phyloP scores from a whole-genome alignment of 2,329 filamentous ascomycete genomes.

The Arthrobotrys iridis region DNA sequence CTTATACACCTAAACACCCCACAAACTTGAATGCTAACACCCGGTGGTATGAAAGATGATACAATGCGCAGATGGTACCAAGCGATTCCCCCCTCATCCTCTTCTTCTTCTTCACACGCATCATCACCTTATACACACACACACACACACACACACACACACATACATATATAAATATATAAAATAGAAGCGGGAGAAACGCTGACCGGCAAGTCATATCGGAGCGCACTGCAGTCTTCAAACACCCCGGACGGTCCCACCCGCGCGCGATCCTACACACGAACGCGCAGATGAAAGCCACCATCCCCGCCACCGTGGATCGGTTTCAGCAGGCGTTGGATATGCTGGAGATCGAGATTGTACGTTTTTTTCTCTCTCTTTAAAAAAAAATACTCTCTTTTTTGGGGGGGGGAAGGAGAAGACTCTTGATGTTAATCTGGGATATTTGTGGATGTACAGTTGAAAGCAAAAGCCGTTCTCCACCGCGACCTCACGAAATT shows the following conservation, averaged over 20 bases:
- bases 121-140: no score
- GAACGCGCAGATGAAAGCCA: constrained; percentile 55
- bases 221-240: constrained; percentile 55
- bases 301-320: constrained; percentile 56
- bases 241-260: constrained; percentile 55
- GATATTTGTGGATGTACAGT: constrained; percentile 22
- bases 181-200: background rate
- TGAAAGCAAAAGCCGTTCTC: constrained; percentile 57
- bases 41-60: constrained; percentile 51
- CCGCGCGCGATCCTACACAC: constrained; percentile 57
- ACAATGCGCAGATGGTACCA: constrained; percentile 53
- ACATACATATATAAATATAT: background rate
- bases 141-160: no score
- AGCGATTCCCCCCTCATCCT: background rate
- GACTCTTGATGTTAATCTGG: background rate
- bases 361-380: constrained; percentile 2
- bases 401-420: background rate
- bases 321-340: constrained; percentile 58
- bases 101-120: background rate
- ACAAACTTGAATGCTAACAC: background rate
- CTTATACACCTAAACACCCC: background rate
- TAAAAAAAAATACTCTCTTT: no score
- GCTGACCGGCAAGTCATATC: constrained; percentile 31
- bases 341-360: constrained; percentile 58
- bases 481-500: constrained; percentile 56